phyloP scores from a whole-genome alignment of 306 rosid species.

The Acacia acuminata region DNA sequence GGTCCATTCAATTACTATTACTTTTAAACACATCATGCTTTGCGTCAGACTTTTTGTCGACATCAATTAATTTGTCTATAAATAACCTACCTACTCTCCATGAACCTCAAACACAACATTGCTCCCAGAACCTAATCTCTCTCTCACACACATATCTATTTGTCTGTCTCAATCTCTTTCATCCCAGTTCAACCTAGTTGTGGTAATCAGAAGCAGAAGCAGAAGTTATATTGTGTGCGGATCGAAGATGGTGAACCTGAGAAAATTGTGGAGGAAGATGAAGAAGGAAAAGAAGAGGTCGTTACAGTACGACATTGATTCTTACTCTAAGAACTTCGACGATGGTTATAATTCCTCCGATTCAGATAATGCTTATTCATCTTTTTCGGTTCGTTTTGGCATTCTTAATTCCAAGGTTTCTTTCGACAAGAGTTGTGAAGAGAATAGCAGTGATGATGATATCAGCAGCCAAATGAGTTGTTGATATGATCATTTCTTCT shows the following conservation, averaged over 20 bases:
- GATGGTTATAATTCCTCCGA: slow-evolving; percentile 55
- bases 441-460: background rate
- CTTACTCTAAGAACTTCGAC: slow-evolving; percentile 68
- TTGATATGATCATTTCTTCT: background rate
- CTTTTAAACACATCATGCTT: background rate
- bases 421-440: slow-evolving; percentile 1
- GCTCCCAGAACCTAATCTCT: too few relatives aligned
- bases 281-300: slow-evolving; percentile 52
- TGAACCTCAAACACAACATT: too few relatives aligned
- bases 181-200: too few relatives aligned
- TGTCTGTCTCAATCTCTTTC: too few relatives aligned
- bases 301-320: slow-evolving; percentile 53
- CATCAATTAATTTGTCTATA: background rate
- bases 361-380: slow-evolving; percentile 50
- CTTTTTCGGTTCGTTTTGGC: slow-evolving; percentile 72
- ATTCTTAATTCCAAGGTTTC: slow-evolving; percentile 27
- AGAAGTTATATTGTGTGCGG: background rate
- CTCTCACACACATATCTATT: too few relatives aligned
- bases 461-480: background rate
- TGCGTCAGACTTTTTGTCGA: background rate
- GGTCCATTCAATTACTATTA: background rate
- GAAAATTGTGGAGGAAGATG: slow-evolving; percentile 53
- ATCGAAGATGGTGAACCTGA: slow-evolving; percentile 40
- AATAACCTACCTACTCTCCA: background rate
- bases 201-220: too few relatives aligned